These are phyloP conservation scores for Ogataea siamensis DNA, from an alignment of 805 yeast species.

Conservation along the genomic window DNA sequence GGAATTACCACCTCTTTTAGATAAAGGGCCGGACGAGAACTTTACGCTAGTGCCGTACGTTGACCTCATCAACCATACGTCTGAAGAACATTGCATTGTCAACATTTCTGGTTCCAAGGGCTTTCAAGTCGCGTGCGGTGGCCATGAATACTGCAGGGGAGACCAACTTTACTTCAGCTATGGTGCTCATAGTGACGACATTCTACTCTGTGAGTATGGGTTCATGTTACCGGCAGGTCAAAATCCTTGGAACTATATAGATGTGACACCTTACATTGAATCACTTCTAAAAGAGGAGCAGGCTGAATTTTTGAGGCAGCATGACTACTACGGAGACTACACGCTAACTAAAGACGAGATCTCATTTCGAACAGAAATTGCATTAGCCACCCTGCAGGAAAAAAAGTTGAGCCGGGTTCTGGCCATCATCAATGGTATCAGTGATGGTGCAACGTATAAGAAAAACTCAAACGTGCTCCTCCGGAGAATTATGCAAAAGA, in stretches of 20 bases:
- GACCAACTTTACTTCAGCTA: constrained; percentile 73
- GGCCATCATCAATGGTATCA: constrained; percentile 45
- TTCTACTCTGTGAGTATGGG: constrained; percentile 83
- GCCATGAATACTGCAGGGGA: constrained; percentile 30
- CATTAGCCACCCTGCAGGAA: constrained; percentile 57
- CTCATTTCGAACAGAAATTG: constrained; percentile 76
- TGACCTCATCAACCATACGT: constrained; percentile 78
- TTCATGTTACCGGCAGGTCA: constrained; percentile 45
- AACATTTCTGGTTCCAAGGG: constrained; percentile 43
- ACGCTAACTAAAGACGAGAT: constrained; percentile 52
- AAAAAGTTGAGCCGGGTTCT: constrained; percentile 33
- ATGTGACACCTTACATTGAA: constrained; percentile 48
- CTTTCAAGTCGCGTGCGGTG: constrained; percentile 48
- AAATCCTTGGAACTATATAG: constrained; percentile 71
- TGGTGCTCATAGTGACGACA: constrained; percentile 87
- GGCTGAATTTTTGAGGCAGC: constrained; percentile 43
- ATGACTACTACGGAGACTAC: constrained; percentile 71
- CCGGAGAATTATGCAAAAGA: constrained; percentile 34
- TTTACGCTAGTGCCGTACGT: constrained; percentile 91
- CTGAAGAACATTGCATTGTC: constrained; percentile 52
- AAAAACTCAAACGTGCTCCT: constrained; percentile 33
- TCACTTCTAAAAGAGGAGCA: constrained; percentile 38
- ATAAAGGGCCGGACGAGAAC: constrained; percentile 53
- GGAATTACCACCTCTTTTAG: constrained; percentile 46
- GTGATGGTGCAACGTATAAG: constrained; percentile 44